A percentile compares a stretch with the other conserved stretches of the same genome.
Conservation (phyloP, 352 stramenopile species). For the Phytophthora tubulina region DNA sequence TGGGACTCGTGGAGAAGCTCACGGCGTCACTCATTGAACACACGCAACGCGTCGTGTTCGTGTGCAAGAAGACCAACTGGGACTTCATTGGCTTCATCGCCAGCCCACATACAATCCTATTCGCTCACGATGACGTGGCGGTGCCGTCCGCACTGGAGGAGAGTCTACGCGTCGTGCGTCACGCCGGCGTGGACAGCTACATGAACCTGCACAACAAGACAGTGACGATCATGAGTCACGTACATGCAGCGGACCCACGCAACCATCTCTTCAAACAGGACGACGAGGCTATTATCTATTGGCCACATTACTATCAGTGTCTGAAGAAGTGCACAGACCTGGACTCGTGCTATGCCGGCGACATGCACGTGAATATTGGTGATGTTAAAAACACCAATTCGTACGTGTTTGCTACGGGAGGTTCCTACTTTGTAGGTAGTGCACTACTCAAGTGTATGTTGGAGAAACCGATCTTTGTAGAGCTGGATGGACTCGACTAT, state of each 20-base stretch:
- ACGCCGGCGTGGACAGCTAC: constrained; percentile 73
- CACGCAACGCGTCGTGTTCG: constrained; percentile 73
- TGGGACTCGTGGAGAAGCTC: constrained; percentile 54
- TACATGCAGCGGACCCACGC: constrained; percentile 56
- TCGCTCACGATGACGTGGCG: constrained; percentile 70
- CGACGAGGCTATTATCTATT: constrained; percentile 79
- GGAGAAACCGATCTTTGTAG: constrained; percentile 67
- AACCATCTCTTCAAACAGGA: constrained; percentile 81
- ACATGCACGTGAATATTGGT: constrained; percentile 86
- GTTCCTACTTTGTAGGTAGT: constrained; percentile 81
- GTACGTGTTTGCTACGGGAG: constrained; percentile 83
- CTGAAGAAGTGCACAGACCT: constrained; percentile 77
- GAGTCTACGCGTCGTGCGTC: constrained; percentile 67
- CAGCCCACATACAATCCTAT: constrained; percentile 70
- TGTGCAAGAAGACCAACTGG: constrained; percentile 83
- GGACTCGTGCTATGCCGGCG: constrained; percentile 73
- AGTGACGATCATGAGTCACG: constrained; percentile 80
- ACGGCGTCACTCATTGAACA: constrained; percentile 60
- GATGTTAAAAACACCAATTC: constrained; percentile 71
- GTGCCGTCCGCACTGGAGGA: constrained; percentile 63
- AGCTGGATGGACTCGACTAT: constrained; percentile 72
- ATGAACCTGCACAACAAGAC: constrained; percentile 88
- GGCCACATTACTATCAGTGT: constrained; percentile 85
- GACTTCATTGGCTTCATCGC: constrained; percentile 79
- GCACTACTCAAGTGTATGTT: constrained; percentile 74